Evolutionary conservation across 768 basidiomycete genomes (phyloP).

Genomic region (Hygrophorus pudorinus): DNA sequence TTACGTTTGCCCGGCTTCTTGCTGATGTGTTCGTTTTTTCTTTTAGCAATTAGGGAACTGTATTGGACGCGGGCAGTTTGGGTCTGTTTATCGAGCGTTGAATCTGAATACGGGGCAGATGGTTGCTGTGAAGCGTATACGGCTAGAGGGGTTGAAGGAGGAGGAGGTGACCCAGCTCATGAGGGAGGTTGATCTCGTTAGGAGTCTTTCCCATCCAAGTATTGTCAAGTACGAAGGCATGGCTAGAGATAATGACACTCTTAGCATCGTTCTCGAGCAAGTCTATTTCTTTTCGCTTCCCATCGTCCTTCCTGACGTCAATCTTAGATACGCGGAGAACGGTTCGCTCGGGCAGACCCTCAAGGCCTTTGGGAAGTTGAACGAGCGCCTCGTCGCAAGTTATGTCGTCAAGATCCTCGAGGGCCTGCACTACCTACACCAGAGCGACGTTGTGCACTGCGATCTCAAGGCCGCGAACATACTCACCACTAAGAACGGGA

Average conservation of each 20-base stretch:
- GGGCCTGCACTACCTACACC: slow-evolving; percentile 88
- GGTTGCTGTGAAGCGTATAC: slow-evolving; percentile 98
- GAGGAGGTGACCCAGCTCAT: slow-evolving; percentile 85
- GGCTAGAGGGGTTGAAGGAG: slow-evolving; percentile 83
- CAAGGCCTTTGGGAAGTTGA: slow-evolving; percentile 88
- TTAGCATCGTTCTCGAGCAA: slow-evolving; percentile 93
- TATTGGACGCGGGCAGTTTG: slow-evolving; percentile 95
- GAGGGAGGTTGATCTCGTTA: slow-evolving; percentile 90
- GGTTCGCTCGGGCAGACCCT: slow-evolving; percentile 90
- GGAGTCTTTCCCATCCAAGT: slow-evolving; percentile 84
- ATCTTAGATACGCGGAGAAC: slow-evolving; percentile 82
- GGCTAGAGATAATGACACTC: slow-evolving; percentile 76
- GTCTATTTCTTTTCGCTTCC: slow-evolving; percentile 23
- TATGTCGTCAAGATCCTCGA: slow-evolving; percentile 97
- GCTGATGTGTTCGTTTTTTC: slow-evolving; percentile 11
- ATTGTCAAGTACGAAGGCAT: slow-evolving; percentile 98
- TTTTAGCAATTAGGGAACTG: slow-evolving; percentile 92
- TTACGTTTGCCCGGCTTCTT: slow-evolving; percentile 10
- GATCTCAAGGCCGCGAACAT: slow-evolving; percentile 99
- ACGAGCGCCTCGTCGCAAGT: slow-evolving; percentile 82
- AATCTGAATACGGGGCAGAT: slow-evolving; percentile 92
- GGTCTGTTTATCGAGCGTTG: slow-evolving; percentile 88
- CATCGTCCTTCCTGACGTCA: slow-evolving; percentile 10
- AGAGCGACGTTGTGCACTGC: slow-evolving; percentile 87
- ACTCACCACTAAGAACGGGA: slow-evolving; percentile 95